Evolutionary conservation across 2,329 filamentous ascomycete genomes (phyloP).

Genomic region (Claviceps digitariae): DNA sequence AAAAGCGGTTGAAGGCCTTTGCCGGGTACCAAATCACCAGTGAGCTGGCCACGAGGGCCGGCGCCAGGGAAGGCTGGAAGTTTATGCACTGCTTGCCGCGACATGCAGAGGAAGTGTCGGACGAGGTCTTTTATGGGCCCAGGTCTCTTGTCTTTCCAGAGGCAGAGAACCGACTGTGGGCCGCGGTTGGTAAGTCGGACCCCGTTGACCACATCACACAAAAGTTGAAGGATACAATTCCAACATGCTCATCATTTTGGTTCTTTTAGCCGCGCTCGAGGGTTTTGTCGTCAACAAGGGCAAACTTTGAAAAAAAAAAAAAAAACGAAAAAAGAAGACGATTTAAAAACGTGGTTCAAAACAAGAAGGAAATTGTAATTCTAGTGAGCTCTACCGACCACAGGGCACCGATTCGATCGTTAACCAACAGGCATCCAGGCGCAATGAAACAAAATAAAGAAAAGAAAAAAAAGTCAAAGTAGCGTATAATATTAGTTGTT

Average conservation of each 20-base stretch:
- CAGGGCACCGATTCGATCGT: slow-evolving; percentile 28
- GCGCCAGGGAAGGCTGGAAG: slow-evolving; percentile 80
- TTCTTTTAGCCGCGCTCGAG: slow-evolving; percentile 53
- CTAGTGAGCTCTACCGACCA: not conserved
- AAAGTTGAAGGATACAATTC: not conserved
- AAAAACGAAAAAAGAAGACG: not conserved
- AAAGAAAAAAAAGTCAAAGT: slow-evolving; percentile 5
- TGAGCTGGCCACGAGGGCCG: slow-evolving; percentile 69
- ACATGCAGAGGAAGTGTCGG: slow-evolving; percentile 82
- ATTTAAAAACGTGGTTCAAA: too few relatives aligned
- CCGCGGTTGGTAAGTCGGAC: slow-evolving; percentile 54
- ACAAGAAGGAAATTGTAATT: too few relatives aligned
- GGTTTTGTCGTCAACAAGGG: slow-evolving; percentile 93
- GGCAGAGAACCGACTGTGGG: slow-evolving; percentile 89
- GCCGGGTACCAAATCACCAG: slow-evolving; percentile 81
- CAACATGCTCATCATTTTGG: not conserved
- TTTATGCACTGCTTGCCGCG: slow-evolving; percentile 98
- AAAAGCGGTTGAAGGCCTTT: slow-evolving; percentile 68
- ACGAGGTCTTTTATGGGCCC: slow-evolving; percentile 85
- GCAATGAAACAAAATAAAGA: slow-evolving; percentile 4
- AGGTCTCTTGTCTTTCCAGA: slow-evolving; percentile 84
- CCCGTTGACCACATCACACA: too few relatives aligned
- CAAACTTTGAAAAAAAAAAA: slow-evolving; percentile 35
- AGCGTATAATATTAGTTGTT: slow-evolving; percentile 3
- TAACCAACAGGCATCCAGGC: slow-evolving; percentile 1